A percentile compares a stretch with the other conserved stretches of the same genome.
phyloP scores from a whole-genome alignment of 768 basidiomycete species.

The Leucosporidium creatinivorum region DNA sequence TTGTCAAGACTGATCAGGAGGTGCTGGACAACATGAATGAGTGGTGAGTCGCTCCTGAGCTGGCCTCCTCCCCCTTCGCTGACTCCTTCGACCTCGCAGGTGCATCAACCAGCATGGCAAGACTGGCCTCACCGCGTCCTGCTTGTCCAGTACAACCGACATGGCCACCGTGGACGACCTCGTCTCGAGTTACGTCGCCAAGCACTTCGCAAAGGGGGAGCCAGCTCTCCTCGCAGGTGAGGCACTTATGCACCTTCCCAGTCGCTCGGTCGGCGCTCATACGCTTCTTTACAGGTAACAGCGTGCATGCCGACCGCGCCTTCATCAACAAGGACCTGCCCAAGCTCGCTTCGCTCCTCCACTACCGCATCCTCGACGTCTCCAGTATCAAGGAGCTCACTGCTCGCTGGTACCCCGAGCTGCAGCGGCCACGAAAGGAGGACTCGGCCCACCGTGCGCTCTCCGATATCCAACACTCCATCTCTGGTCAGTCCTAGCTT shows the following conservation, averaged over 20 bases:
- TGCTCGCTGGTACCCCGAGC: constrained; percentile 41
- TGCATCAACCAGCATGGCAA: constrained; percentile 31
- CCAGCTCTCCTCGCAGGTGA: constrained; percentile 22
- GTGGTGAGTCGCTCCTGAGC: constrained; percentile 38
- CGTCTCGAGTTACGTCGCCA: constrained; percentile 40
- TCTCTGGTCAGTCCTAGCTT: constrained; percentile 7
- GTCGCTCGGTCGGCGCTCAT: constrained; percentile 32
- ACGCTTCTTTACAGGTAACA: constrained; percentile 21
- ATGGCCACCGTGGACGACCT: constrained; percentile 39
- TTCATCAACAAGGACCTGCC: constrained; percentile 40
- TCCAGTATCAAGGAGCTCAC: constrained; percentile 39
- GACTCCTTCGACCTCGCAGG: constrained; percentile 7
- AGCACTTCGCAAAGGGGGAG: constrained; percentile 34
- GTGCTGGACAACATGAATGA: constrained; percentile 44
- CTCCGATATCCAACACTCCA: constrained; percentile 27
- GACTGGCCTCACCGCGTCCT: constrained; percentile 42
- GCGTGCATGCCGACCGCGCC: constrained; percentile 30
- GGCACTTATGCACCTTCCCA: neutral
- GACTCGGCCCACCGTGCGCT: constrained; percentile 29
- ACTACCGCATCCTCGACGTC: constrained; percentile 43
- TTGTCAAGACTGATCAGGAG: constrained; percentile 42
- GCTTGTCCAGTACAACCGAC: constrained; percentile 39
- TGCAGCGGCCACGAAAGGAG: constrained; percentile 14
- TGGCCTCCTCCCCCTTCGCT: neutral
- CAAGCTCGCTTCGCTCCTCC: constrained; percentile 40